Evolutionary conservation across 78 protist genomes (phyloP), one percentile per base, ranked within the genome.

Genomic region (Dictyostelium citrinum): DNA sequence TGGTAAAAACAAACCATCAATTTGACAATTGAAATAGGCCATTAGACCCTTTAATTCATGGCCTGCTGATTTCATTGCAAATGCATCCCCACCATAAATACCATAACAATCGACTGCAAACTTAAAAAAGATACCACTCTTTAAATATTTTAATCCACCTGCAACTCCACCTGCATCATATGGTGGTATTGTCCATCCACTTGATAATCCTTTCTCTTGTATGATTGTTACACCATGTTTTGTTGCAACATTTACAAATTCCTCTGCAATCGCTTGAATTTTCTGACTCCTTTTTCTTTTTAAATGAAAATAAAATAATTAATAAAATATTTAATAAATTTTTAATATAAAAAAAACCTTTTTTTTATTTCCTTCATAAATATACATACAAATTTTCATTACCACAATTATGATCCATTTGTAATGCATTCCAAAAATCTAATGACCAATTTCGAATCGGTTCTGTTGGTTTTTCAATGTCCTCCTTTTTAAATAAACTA

Each of bases 111-210:
- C 96, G 0, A 82, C 58, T 29, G 94, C 96, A 81, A 94, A 94
- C 27, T 94, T 94, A 60, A 88, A 94, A 45, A 94, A 81, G 2
- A 95, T 95, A 31, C 90, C 94, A 68, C 83, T 95, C 37, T 84
- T 84, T 71, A 90, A 60, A 72, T 81, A 95, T n/a, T 95, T 95
- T 67, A 68, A 49, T 27, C 97, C 97, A 45, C 97, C 97, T 46
- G 97, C 97, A 20, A 83, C 81, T 0, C 97, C 97, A 17, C 95
- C 95, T 1, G 39, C 84, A 61, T 90, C 95, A 9, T 61, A 49
- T 24, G 84, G 77, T 17, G 92, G 92, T 31, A 86, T 86, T 11
- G 78, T 77, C 68, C 81, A 76, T 16, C 41, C 39, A 12, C 24
- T 27, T 1, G 51, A 20, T 61, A 17, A 41, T 11, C 67, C 22